Evolutionary conservation across 2,329 filamentous ascomycete genomes (phyloP), one percentile per base, ranked within the genome.

Genomic region (Colletotrichum tamarilloi): DNA sequence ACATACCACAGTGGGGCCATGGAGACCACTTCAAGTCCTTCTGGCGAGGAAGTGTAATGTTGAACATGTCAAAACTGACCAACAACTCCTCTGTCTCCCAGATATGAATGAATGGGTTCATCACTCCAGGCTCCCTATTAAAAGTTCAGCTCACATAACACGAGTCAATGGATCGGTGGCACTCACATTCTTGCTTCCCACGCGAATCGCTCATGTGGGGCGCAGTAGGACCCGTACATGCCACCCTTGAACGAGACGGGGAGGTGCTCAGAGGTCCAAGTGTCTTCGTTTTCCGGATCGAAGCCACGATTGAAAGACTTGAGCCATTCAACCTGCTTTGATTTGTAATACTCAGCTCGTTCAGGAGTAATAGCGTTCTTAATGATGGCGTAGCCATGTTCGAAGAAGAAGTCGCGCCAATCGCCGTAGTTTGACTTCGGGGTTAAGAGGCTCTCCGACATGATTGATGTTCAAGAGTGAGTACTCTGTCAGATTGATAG

Each of bases 321-420:
- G 14, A 86, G 79, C 84, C 85, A 87, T 62, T 84, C 77, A n/a
- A 84, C 77, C 72, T 81, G 79, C 75, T 84, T 84, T 28, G 83
- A 74, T 62, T 77, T 77, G 75, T 86, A 86, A 67, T 83, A 81
- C 52, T 82, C 73, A 19, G 84, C 84, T 2, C 78, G 76, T 74
- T 85, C 84, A 2, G 75, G 75, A 30, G 77, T 76, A 68, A 86
- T 81, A 46, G 80, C 83, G 58, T 78, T 77, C 74, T 84, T 85
- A 73, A 86, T 78, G n/a, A 86, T 76, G 9, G 81, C 81, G 71
- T 78, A 85, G 38, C 84, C 85, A 67, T 85, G 77, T 52, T 79
- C 77, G 75, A 82, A 79, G 69, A 86, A 83, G 46, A 86, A 83
- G 67, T 85, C 84, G 9, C 84, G 81, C 84, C 84, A 86, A 75